Percentiles rank a stretch among this genome's conserved stretches.
These are phyloP conservation scores for Sphagnum magellanicum DNA, from an alignment of 228 moss, liverwort and hornwort genomes.

Conservation along the genomic window DNA sequence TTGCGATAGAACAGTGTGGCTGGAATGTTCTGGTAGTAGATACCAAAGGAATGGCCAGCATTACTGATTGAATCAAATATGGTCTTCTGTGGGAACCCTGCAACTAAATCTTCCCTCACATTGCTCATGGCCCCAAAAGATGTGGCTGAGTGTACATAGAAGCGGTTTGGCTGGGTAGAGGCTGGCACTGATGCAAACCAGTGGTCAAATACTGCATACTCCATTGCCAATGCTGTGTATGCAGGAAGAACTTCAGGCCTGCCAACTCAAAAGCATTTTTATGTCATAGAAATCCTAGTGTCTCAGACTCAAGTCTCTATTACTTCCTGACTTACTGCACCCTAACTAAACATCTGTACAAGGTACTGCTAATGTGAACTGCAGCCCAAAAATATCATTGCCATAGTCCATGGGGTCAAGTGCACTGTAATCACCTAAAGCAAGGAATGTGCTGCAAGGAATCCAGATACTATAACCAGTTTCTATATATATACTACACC, in stretches of 20 bases:
- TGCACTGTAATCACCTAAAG: too few species aligned
- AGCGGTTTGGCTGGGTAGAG: conserved; percentile 91
- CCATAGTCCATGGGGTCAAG: too few species aligned
- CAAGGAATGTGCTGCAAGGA: too few species aligned
- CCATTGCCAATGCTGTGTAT: conserved; percentile 67
- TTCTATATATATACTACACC: too few species aligned
- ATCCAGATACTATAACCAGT: too few species aligned
- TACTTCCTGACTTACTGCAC: too few species aligned
- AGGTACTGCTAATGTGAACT: too few species aligned
- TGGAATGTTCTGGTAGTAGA: conserved; percentile 93
- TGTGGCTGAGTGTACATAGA: conserved; percentile 89
- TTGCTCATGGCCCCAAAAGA: conserved; percentile 90
- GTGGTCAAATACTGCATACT: conserved; percentile 73
- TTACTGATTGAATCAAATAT: conserved; percentile 75
- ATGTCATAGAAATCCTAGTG: too few species aligned
- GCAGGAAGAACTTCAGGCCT: conserved; percentile 83
- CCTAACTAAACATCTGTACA: too few species aligned
- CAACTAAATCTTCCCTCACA: conserved; percentile 62
- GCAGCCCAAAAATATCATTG: too few species aligned
- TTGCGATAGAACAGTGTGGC: conserved; percentile 78
- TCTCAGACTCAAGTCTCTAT: too few species aligned
- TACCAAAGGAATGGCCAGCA: conserved; percentile 65
- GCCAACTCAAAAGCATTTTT: background rate
- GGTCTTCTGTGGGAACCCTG: conserved; percentile 89
- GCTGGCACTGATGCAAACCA: conserved; percentile 87